phyloP scores from a whole-genome alignment of 495 filamentous ascomycete genomes.

The Penicillium cosmopolitanum region DNA sequence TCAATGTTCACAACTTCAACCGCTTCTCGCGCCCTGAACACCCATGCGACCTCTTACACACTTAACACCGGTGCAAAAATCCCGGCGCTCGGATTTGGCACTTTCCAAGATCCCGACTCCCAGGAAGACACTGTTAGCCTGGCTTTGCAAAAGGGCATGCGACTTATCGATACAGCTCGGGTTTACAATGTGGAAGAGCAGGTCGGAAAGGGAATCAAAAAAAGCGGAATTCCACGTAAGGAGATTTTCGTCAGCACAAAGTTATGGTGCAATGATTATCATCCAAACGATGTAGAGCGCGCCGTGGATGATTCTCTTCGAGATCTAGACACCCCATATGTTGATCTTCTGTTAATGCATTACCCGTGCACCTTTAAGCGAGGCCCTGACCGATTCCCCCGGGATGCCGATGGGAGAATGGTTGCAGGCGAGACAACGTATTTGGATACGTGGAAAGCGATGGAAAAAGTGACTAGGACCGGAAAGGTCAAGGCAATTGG shows the following conservation, averaged over 20 bases:
- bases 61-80: conserved; percentile 9
- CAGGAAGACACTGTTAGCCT: conserved; percentile 45
- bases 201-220: conserved; percentile 58
- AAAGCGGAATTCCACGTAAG: conserved; percentile 45
- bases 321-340: conserved; percentile 63
- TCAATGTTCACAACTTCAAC: background rate
- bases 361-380: conserved; percentile 56
- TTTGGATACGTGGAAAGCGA: conserved; percentile 58
- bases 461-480: conserved; percentile 59
- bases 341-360: conserved; percentile 73
- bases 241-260: conserved; percentile 48
- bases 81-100: conserved; percentile 18
- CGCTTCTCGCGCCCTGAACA: background rate
- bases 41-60: conserved; percentile 5
- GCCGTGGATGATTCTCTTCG: conserved; percentile 61
- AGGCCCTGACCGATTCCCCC: conserved; percentile 38
- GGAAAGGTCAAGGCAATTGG: conserved; percentile 68
- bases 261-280: conserved; percentile 68
- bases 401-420: conserved; percentile 42
- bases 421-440: conserved; percentile 30
- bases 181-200: conserved; percentile 38
- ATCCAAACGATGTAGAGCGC: conserved; percentile 58
- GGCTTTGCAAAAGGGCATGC: conserved; percentile 54
- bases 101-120: conserved; percentile 46
- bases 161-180: conserved; percentile 60